Evolutionary conservation across 2,329 filamentous ascomycete species (phyloP).

Genomic region (Bipolaris cookei): DNA sequence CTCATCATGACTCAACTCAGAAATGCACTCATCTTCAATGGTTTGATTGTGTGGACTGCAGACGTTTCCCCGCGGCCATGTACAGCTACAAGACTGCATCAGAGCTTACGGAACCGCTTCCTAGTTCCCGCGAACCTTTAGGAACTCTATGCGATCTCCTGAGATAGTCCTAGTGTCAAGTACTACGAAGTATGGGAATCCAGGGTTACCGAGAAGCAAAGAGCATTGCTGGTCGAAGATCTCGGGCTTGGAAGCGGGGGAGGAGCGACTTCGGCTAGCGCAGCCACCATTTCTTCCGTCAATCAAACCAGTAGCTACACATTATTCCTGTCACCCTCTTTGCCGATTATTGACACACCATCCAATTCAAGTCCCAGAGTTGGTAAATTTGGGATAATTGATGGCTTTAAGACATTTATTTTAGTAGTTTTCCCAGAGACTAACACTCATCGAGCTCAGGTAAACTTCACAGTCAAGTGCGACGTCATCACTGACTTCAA

Average conservation of each 20-base stretch:
- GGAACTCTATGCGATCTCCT: background rate
- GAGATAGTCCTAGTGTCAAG: background rate
- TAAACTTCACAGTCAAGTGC: background rate
- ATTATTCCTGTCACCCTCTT: background rate
- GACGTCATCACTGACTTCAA: background rate
- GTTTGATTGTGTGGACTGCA: too few relatives aligned
- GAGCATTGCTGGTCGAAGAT: constrained; percentile 15
- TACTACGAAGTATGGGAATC: background rate
- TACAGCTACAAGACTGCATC: background rate
- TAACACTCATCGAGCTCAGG: background rate
- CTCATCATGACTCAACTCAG: background rate
- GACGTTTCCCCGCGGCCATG: background rate
- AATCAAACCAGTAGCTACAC: constrained; percentile 23
- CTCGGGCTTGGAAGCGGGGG: constrained; percentile 24
- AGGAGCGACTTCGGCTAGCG: constrained; percentile 19
- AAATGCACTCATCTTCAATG: background rate
- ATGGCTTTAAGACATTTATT: background rate
- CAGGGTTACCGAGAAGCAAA: background rate
- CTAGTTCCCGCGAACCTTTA: constrained; percentile 9
- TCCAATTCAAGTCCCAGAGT: background rate
- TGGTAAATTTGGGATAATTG: background rate
- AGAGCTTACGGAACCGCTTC: constrained; percentile 8
- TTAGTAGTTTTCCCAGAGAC: background rate
- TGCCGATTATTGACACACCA: background rate
- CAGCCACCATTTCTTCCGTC: constrained; percentile 37